Percentiles rank a stretch among this genome's conserved stretches.
phyloP scores from a whole-genome alignment of 2,329 filamentous ascomycete species.

The Phialophora chinensis region DNA sequence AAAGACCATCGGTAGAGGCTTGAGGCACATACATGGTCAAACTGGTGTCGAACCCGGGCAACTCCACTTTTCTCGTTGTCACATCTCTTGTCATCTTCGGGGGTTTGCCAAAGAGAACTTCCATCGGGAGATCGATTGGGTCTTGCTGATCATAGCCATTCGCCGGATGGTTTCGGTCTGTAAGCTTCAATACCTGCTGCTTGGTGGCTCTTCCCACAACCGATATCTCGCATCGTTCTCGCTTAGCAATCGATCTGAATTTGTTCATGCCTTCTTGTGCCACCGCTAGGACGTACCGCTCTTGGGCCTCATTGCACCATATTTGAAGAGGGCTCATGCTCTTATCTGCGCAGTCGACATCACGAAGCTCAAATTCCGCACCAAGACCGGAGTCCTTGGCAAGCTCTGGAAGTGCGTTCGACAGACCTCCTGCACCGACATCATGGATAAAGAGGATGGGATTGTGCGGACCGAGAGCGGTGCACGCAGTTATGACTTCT shows the following conservation, averaged over 20 bases:
- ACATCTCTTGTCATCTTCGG: slow-evolving; percentile 80
- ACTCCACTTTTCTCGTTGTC: slow-evolving; percentile 68
- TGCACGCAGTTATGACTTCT: slow-evolving; percentile 96
- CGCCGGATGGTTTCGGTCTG: slow-evolving; percentile 72
- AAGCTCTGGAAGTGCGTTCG: slow-evolving; percentile 83
- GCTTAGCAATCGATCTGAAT: slow-evolving; percentile 71
- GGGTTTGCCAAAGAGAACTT: slow-evolving; percentile 83
- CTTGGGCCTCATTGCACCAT: slow-evolving; percentile 97
- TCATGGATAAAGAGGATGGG: slow-evolving; percentile 98
- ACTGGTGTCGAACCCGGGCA: slow-evolving; percentile 76
- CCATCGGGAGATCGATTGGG: slow-evolving; percentile 89
- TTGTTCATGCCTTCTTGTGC: slow-evolving; percentile 78
- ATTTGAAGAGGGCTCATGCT: slow-evolving; percentile 96
- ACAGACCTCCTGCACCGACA: slow-evolving; percentile 89
- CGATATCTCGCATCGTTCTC: slow-evolving; percentile 91
- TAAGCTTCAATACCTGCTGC: slow-evolving; percentile 75
- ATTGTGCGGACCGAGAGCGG: slow-evolving; percentile 79
- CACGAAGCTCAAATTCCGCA: slow-evolving; percentile 90
- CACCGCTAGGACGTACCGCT: slow-evolving; percentile 91
- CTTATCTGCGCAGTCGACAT: slow-evolving; percentile 86
- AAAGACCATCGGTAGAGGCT: slow-evolving; percentile 56
- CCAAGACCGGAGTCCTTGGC: slow-evolving; percentile 91
- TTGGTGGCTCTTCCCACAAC: slow-evolving; percentile 82
- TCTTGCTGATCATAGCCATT: slow-evolving; percentile 66
- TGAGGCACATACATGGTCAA: slow-evolving; percentile 71